phyloP scores from a whole-genome alignment of 1,139 yeast genomes.

The Citeromyces hawaiiensis region DNA sequence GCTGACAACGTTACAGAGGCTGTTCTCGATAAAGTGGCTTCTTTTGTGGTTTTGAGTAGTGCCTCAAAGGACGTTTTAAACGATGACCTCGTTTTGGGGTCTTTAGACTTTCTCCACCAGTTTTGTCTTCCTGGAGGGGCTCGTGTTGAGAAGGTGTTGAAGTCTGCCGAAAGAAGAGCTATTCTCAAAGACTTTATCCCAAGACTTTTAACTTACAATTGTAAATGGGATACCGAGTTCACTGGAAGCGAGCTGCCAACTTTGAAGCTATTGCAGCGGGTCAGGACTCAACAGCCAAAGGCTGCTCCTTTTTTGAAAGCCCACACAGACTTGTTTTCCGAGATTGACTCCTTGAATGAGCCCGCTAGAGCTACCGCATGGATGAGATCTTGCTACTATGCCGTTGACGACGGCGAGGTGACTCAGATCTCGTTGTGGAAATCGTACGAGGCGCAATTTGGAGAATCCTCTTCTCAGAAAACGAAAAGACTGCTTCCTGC shows the following conservation, averaged over 20 bases:
- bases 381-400: constrained; percentile 88
- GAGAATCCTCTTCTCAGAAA: constrained; percentile 20
- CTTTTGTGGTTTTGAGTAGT: constrained; percentile 28
- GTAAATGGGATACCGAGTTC: constrained; percentile 23
- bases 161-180: constrained; percentile 26
- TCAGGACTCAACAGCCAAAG: constrained; percentile 39
- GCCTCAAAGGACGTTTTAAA: constrained; percentile 15
- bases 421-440: constrained; percentile 96
- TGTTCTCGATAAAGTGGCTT: constrained; percentile 27
- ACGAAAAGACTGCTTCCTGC: constrained; percentile 68
- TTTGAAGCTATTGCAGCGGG: constrained; percentile 25
- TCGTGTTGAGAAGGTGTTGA: constrained; percentile 21
- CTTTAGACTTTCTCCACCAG: constrained; percentile 57
- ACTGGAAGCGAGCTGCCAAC: constrained; percentile 19
- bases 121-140: constrained; percentile 35
- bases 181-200: constrained; percentile 47
- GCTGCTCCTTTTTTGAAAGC: constrained; percentile 42
- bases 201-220: constrained; percentile 42
- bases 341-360: constrained; percentile 57
- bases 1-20: constrained; percentile 25
- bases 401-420: constrained; percentile 66
- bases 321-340: constrained; percentile 35
- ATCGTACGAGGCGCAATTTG: constrained; percentile 77
- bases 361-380: constrained; percentile 90
- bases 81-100: constrained; percentile 49